These are phyloP conservation scores for Mikania micrantha DNA, from an alignment of 129 eudicot genomes.

Conservation along the genomic window DNA sequence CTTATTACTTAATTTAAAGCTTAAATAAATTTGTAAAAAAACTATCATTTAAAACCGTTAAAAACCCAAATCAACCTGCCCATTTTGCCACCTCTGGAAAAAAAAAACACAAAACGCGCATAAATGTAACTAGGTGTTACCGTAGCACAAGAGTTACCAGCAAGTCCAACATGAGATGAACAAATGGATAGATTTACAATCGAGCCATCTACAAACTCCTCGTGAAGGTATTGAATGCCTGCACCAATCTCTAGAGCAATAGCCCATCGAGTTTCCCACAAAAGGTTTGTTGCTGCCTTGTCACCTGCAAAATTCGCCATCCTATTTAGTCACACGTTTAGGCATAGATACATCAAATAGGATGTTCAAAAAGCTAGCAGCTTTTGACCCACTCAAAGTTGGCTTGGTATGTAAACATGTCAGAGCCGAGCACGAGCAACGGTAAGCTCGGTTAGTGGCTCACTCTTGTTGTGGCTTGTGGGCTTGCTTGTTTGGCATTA, in stretches of 20 bases:
- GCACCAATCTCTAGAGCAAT: constrained; percentile 41
- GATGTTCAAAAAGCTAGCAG: too few relatives aligned
- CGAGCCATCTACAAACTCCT: constrained; percentile 44
- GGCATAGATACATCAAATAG: neutral
- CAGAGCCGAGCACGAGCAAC: too few relatives aligned
- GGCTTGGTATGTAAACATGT: too few relatives aligned
- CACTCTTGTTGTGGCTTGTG: too few relatives aligned
- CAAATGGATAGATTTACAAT: constrained; percentile 30
- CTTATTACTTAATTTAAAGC: neutral
- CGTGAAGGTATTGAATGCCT: constrained; percentile 40
- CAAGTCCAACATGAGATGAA: constrained; percentile 22
- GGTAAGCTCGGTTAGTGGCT: too few relatives aligned
- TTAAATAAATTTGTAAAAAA: neutral
- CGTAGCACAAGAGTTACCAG: constrained; percentile 21
- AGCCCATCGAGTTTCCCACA: constrained; percentile 33
- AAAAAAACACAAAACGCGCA: neutral
- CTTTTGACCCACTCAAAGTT: too few relatives aligned
- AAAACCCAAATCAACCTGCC: neutral
- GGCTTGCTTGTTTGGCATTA: too few relatives aligned
- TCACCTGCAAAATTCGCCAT: constrained; percentile 30
- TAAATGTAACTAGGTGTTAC: constrained; percentile 18
- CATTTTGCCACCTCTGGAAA: neutral
- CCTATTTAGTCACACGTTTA: neutral
- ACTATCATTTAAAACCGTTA: neutral
- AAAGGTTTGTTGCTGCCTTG: constrained; percentile 28